Evolutionary conservation across 2,329 filamentous ascomycete species (phyloP), one percentile per base, ranked within the genome.

Genomic region (Cryphonectria nitschkei): DNA sequence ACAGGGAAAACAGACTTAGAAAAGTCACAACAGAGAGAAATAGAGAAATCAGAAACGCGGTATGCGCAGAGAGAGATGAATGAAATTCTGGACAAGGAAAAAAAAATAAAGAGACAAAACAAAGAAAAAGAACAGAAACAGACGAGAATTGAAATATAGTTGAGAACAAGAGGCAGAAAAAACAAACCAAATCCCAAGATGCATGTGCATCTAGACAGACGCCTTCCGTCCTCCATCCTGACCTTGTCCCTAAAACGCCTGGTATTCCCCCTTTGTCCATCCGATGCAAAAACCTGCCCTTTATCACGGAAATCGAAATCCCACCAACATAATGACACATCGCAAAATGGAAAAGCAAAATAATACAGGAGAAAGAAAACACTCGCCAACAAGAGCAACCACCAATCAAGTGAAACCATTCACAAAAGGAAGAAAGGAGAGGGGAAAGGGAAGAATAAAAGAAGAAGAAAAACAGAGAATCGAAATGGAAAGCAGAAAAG

Each of bases 181-280:
- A 11, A 8, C 54, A 70, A 70, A 39, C 56, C 66, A 43, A 63
- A 41, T 58, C 39, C 39, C 52, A 19, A 65, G 58, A 50, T 52
- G 50, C 54, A 63, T 60, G 41, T 68, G 54, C 52, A 70, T 61
- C 65, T 54, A 61, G 37, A 63, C 66, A 61, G 37, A 63, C 66
- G 62, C 56, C 41, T 37, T 46, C 46, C 43, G 43, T 37, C 56
- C 65, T n/a, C 46, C 39, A 26, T 61, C 46, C 68, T 43, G 43
- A 19, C 43, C 65, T 58, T 39, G 60, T 73, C 72, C 75, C 75
- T 72, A 72, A 72, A 77, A 81, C 79, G 74, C 79, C 77, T 79
- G 76, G 75, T 79, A 77, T 79, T 75, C 74, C 74, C 76, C 75
- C 74, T 75, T 72, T 61, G 34, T 39, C 71, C 69, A 56, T 41